These are phyloP conservation scores for Boletus fagicola DNA, from an alignment of 768 basidiomycete species.

Conservation along the genomic window DNA sequence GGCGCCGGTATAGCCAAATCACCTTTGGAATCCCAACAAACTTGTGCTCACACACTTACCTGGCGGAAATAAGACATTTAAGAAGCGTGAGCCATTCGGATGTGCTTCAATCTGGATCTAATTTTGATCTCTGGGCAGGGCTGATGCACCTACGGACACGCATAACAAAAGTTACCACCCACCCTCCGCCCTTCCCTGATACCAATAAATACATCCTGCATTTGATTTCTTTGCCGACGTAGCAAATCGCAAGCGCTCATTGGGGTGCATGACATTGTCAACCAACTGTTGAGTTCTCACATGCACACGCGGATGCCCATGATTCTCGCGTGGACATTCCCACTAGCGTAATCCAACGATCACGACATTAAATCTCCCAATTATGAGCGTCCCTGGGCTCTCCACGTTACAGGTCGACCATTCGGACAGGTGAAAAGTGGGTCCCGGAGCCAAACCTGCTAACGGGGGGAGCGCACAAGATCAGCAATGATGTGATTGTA, in stretches of 20 bases:
- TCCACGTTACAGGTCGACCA: slow-evolving; percentile 7
- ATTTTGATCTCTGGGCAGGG: neutral
- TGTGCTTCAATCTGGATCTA: neutral
- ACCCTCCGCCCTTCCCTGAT: neutral
- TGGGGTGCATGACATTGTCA: neutral
- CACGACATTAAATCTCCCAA: slow-evolving; percentile 19
- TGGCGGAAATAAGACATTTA: slow-evolving; percentile 9
- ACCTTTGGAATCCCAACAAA: neutral
- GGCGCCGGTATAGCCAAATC: neutral
- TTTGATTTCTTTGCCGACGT: neutral
- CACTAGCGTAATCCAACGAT: slow-evolving; percentile 10
- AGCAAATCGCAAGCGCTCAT: neutral
- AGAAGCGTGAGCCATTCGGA: slow-evolving; percentile 4
- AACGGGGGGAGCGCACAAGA: neutral
- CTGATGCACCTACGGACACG: neutral
- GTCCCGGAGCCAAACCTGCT: slow-evolving; percentile 2
- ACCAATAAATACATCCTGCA: neutral
- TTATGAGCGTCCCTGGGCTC: slow-evolving; percentile 10
- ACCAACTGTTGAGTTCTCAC: slow-evolving; percentile 4
- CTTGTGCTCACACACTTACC: slow-evolving; percentile 4
- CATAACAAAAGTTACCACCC: neutral
- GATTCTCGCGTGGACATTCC: slow-evolving; percentile 18
- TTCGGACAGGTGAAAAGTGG: slow-evolving; percentile 2
- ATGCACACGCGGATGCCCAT: slow-evolving; percentile 5
- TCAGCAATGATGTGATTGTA: slow-evolving; percentile 17